Evolutionary conservation across 1,139 yeast genomes (phyloP).

Genomic region (Suhomyces bokatorum): DNA sequence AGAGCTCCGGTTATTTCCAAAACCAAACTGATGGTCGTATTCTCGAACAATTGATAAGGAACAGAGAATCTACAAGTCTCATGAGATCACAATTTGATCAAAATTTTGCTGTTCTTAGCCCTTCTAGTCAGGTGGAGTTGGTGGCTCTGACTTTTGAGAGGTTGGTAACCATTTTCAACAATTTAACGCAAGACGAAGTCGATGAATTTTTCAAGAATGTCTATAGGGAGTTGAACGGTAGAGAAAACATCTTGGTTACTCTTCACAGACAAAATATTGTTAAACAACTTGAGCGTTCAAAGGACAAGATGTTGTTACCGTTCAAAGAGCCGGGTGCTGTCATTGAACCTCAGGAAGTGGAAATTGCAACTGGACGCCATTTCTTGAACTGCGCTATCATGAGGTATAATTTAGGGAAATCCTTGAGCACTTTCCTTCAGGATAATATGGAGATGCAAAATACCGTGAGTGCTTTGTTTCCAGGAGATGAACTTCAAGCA

Average conservation of each 20-base stretch:
- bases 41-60: conserved; percentile 9
- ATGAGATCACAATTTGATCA: conserved; percentile 23
- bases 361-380: conserved; percentile 11
- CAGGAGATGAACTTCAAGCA: conserved; percentile 1
- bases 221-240: conserved; percentile 7
- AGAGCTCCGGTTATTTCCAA: conserved; percentile 17
- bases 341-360: neutral
- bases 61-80: conserved; percentile 15
- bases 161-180: conserved; percentile 18
- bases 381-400: conserved; percentile 13
- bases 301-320: neutral
- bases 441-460: conserved; percentile 14
- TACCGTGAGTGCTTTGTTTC: conserved; percentile 7
- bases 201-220: conserved; percentile 9
- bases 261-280: conserved; percentile 5
- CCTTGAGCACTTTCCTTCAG: conserved; percentile 17
- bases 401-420: conserved; percentile 12
- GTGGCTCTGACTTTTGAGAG: conserved; percentile 11
- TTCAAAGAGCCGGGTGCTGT: neutral
- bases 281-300: neutral
- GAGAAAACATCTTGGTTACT: conserved; percentile 9
- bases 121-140: conserved; percentile 14
- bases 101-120: conserved; percentile 19
- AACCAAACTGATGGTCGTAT: conserved; percentile 8
- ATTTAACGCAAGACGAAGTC: conserved; percentile 18